phyloP scores from a whole-genome alignment of 2,329 filamentous ascomycete species.

The Fragosphaeria purpurea region DNA sequence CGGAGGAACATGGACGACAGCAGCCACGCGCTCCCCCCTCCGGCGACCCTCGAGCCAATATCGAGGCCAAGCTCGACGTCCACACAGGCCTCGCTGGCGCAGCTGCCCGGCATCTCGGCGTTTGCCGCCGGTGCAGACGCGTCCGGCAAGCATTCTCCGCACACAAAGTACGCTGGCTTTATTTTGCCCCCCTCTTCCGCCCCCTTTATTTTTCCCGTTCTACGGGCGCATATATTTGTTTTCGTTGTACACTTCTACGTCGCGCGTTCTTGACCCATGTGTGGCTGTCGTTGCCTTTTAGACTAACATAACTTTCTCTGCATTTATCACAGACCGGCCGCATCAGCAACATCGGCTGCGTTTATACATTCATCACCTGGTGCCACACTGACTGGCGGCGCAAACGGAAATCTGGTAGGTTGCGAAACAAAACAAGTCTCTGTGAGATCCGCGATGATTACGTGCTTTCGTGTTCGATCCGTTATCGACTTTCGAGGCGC shows the following conservation, averaged over 20 bases:
- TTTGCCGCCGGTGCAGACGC: constrained; percentile 30
- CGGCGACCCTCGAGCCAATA: constrained; percentile 34
- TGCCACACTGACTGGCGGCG: background rate
- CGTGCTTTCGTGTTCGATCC: too few relatives aligned
- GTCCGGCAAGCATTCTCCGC: constrained; percentile 30
- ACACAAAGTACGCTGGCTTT: constrained; percentile 32
- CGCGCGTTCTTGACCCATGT: too few relatives aligned
- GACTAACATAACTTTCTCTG: too few relatives aligned
- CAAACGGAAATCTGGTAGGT: constrained; percentile 3
- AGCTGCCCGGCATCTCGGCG: constrained; percentile 36
- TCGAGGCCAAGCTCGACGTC: constrained; percentile 41
- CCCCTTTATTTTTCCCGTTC: too few relatives aligned
- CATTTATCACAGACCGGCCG: too few relatives aligned
- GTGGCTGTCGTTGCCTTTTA: too few relatives aligned
- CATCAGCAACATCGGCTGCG: background rate
- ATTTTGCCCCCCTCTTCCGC: background rate
- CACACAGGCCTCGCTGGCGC: constrained; percentile 33
- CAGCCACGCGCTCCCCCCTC: constrained; percentile 27
- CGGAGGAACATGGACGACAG: constrained; percentile 34
- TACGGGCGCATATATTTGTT: too few relatives aligned
- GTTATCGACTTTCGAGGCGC: too few relatives aligned
- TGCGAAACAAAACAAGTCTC: background rate
- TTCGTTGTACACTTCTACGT: too few relatives aligned
- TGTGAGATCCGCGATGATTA: too few relatives aligned
- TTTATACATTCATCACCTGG: background rate